A percentile compares a stretch with the other conserved stretches of the same genome.
These are phyloP conservation scores for Codiaeum variegatum DNA, from an alignment of 441 rosid species.

Conservation along the genomic window DNA sequence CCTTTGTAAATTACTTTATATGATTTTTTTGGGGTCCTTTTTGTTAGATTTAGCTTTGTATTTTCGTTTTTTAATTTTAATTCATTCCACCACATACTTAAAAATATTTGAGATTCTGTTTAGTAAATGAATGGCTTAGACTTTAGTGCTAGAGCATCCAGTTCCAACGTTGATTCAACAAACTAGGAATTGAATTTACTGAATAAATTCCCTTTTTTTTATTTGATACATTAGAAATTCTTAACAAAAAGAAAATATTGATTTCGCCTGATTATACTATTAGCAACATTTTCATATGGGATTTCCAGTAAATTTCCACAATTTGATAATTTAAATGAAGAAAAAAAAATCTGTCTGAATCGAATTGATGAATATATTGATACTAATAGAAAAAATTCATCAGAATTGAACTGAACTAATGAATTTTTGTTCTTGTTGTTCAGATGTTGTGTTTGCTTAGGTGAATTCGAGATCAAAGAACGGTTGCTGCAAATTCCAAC, in stretches of 20 bases:
- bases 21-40: not conserved
- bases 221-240: too few species aligned
- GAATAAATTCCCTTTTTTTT: not conserved
- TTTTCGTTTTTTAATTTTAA: too few species aligned
- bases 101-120: not conserved
- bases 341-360: too few species aligned
- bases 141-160: slow-evolving; percentile 5
- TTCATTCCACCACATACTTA: not conserved
- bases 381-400: too few species aligned
- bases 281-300: too few species aligned
- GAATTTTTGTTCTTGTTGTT: not conserved
- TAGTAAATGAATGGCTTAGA: not conserved
- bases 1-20: not conserved
- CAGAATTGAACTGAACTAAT: not conserved
- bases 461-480: slow-evolving; percentile 78
- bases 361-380: too few species aligned
- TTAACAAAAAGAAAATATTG: too few species aligned
- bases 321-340: too few species aligned
- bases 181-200: not conserved
- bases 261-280: too few species aligned
- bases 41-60: not conserved
- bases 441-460: slow-evolving; percentile 94
- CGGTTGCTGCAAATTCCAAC: slow-evolving; percentile 75
- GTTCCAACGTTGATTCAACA: not conserved
- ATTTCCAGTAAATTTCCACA: too few species aligned